phyloP scores from a whole-genome alignment of 805 yeast species.

The Metschnikowia henanensis region DNA sequence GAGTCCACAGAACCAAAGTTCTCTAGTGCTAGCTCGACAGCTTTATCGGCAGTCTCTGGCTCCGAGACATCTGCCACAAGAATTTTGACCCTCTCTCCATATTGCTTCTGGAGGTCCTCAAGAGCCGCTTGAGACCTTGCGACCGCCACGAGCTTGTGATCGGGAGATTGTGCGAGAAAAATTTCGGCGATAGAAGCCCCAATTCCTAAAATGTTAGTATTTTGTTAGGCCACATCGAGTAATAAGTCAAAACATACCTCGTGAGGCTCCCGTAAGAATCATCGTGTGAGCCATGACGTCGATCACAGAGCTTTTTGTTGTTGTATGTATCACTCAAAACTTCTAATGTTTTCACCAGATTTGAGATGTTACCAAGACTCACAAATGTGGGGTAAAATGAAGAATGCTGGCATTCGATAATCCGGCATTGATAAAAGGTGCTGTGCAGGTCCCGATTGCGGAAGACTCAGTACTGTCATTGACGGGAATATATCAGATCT shows the following conservation, averaged over 20 bases:
- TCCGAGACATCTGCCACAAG: constrained; percentile 64
- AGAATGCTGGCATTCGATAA: too few species aligned
- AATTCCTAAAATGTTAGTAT: constrained; percentile 59
- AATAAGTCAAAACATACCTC: constrained; percentile 17
- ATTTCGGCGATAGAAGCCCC: constrained; percentile 72
- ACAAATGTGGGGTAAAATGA: too few species aligned
- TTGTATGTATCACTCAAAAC: background rate
- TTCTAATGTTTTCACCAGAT: background rate
- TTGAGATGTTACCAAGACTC: too few species aligned
- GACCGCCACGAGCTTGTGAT: constrained; percentile 57
- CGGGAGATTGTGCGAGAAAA: constrained; percentile 39
- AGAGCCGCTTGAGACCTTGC: constrained; percentile 63
- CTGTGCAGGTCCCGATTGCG: too few species aligned
- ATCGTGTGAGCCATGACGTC: constrained; percentile 20
- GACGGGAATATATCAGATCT: too few species aligned
- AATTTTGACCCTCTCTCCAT: constrained; percentile 52
- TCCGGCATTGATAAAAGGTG: too few species aligned
- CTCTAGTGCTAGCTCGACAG: constrained; percentile 45
- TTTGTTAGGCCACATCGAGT: constrained; percentile 3
- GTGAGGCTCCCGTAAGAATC: constrained; percentile 23
- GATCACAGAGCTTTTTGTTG: background rate
- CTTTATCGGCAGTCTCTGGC: constrained; percentile 29
- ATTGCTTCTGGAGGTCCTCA: constrained; percentile 39
- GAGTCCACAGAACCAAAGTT: constrained; percentile 62
- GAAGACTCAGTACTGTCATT: too few species aligned